phyloP scores from a whole-genome alignment of 208 protist genomes.

The Trypanosoma grayi region DNA sequence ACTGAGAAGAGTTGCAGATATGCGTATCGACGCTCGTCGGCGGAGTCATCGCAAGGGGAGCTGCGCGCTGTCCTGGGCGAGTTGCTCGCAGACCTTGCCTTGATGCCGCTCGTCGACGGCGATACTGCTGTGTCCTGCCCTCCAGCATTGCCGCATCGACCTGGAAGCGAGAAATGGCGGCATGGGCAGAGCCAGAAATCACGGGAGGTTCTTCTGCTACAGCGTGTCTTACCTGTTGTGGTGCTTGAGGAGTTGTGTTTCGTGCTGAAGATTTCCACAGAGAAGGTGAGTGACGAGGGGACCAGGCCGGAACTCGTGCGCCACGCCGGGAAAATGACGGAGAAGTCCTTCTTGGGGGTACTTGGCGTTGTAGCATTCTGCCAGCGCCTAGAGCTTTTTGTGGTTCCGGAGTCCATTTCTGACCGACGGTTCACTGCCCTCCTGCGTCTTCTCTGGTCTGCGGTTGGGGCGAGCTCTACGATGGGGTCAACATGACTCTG shows the following conservation, averaged over 20 bases:
- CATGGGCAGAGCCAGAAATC: neutral
- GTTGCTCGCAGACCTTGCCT: constrained; percentile 61
- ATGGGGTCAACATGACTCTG: constrained; percentile 1
- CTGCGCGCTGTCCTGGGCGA: constrained; percentile 65
- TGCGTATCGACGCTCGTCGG: constrained; percentile 12
- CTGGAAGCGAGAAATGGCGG: constrained; percentile 15
- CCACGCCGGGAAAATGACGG: constrained; percentile 14
- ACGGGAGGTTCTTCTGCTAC: constrained; percentile 29
- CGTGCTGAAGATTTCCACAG: constrained; percentile 31
- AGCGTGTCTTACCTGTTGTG: constrained; percentile 45
- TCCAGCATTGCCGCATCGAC: constrained; percentile 14
- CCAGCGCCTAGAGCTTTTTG: constrained; percentile 40
- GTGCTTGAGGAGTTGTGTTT: constrained; percentile 65
- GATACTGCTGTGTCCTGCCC: constrained; percentile 19
- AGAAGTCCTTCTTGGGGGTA: constrained; percentile 58
- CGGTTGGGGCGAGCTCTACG: constrained; percentile 29
- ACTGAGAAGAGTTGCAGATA: neutral
- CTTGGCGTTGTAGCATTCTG: constrained; percentile 64
- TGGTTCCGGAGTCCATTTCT: constrained; percentile 44
- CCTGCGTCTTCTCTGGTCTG: constrained; percentile 51
- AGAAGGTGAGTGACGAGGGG: neutral
- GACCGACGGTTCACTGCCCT: constrained; percentile 35
- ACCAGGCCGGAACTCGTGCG: neutral
- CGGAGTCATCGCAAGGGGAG: constrained; percentile 50
- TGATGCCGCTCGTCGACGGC: constrained; percentile 46